Percentiles rank a stretch among this genome's conserved stretches.
Conservation (phyloP, 108 stramenopile genomes). For the Mediolabrus comicus region DNA sequence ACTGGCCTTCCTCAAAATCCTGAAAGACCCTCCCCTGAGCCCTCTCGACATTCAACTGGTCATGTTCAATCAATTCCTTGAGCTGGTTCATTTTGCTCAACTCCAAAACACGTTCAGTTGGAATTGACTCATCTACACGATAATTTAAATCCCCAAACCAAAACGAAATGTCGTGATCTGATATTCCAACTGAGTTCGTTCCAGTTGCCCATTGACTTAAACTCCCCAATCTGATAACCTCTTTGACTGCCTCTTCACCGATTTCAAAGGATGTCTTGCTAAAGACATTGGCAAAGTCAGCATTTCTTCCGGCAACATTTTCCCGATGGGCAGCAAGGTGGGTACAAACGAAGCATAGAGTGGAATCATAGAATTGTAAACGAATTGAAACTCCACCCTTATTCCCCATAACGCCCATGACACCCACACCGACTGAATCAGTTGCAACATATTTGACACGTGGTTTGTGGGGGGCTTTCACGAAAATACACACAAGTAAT, state of each 20-base stretch:
- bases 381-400: slow-evolving; percentile 96
- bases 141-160: slow-evolving; percentile 99
- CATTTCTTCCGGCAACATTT: slow-evolving; percentile 94
- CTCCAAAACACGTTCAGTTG: slow-evolving; percentile 81
- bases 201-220: slow-evolving; percentile 77
- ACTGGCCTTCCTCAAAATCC: slow-evolving; percentile 90
- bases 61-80: slow-evolving; percentile 77
- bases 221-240: slow-evolving; percentile 76
- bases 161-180: slow-evolving; percentile 94
- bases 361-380: slow-evolving; percentile 88
- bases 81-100: slow-evolving; percentile 58
- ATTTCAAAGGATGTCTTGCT: slow-evolving; percentile 83
- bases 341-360: slow-evolving; percentile 91
- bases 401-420: slow-evolving; percentile 99
- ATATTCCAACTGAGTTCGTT: slow-evolving; percentile 55
- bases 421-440: slow-evolving; percentile 90
- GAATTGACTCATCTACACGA: slow-evolving; percentile 89
- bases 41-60: slow-evolving; percentile 97
- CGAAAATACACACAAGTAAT: slow-evolving; percentile 91
- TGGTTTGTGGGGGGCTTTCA: slow-evolving; percentile 65
- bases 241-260: slow-evolving; percentile 81
- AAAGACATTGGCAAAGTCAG: slow-evolving; percentile 89
- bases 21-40: slow-evolving; percentile 87
- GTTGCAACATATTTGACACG: slow-evolving; percentile 69
- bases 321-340: slow-evolving; percentile 98